Base-by-base conservation (phyloP, 2,329 filamentous ascomycete genomes). In the Pseudopyrenochaeta lycopersici region DNA sequence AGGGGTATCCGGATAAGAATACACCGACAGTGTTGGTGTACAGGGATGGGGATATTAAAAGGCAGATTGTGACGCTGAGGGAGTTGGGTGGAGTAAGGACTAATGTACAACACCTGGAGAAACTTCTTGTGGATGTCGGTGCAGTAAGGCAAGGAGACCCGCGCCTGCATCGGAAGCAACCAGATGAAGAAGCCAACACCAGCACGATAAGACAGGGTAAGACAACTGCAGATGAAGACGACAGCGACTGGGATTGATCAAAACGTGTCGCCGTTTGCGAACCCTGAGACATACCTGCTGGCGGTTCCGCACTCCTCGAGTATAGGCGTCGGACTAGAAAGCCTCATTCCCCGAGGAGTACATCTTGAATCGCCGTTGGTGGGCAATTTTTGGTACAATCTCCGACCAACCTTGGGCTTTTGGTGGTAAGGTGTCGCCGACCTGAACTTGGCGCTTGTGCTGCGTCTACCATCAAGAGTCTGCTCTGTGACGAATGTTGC, bases 1-100 rank as follows among this genome's bases (percentile, higher is more conserved):
- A 98, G 75, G 92, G 92, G 35, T 99, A 99, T 76, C 95, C 95
- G 1, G 95, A 98, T 68, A 85, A 85, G 52, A 99, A 99, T 75
- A 97, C 92, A 52, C 95, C 95, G 1, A 99, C 95, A 0, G 92
- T 99, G 31, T 73, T 99, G 58, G 85, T 97, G 0, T 99, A 99
- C 78, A 90, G 89, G 72, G 92, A 97, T 67, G 92, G 92, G 15
- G 91, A 99, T 72, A 97, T 99, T 62, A 88, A 88, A 73, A 91
- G 88, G 79, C 95, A 99, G 77, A 79, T 97, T 46, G 90, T 99
- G n/a, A 98, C 94, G 3, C 78, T 99, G 60, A 84, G 86, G 67
- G 91, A 91, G 47, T 77, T 98, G 40, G 87, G 87, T 9, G 95
- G 95, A 3, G 57, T 60, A 31, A 61, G 63, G 36, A 76, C 73